phyloP scores from a whole-genome alignment of 139 green algal species.

The Asterochloris erici region DNA sequence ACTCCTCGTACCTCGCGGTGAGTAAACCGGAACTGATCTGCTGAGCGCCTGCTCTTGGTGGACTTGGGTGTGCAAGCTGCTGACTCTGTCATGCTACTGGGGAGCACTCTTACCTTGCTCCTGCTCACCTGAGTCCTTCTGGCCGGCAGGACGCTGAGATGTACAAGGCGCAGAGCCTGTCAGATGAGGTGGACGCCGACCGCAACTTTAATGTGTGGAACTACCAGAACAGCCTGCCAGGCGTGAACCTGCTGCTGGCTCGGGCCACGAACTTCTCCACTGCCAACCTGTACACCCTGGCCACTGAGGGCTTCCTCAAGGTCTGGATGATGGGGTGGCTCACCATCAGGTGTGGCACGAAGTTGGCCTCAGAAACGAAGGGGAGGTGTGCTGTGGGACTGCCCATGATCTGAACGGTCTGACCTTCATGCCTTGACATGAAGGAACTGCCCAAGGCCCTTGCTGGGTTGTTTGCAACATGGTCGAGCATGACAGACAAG shows the following conservation, averaged over 20 bases:
- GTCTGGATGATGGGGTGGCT: slow-evolving; percentile 7
- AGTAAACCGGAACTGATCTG: no score
- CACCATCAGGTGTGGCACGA: background rate
- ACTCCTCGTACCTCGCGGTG: background rate
- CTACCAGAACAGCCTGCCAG: slow-evolving; percentile 52
- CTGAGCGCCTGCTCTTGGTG: no score
- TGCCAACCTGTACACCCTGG: slow-evolving; percentile 25
- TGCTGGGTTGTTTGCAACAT: no score
- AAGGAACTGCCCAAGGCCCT: no score
- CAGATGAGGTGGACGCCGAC: slow-evolving; percentile 6
- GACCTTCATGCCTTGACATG: no score
- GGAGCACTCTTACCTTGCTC: no score
- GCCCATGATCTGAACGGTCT: no score
- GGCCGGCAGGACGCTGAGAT: slow-evolving; percentile 34
- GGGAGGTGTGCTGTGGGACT: no score
- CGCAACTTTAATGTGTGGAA: slow-evolving; percentile 30
- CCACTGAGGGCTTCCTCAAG: slow-evolving; percentile 3
- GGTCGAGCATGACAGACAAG: no score
- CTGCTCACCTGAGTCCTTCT: slow-evolving; percentile 24
- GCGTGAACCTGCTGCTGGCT: slow-evolving; percentile 44
- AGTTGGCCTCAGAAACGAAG: no score
- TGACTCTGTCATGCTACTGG: no score
- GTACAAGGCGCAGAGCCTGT: slow-evolving; percentile 31
- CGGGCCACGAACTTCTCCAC: slow-evolving; percentile 35
- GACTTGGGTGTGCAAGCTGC: no score